A percentile compares a stretch with the other conserved stretches of the same genome.
These are phyloP conservation scores for Flaveria ramosissima DNA, from an alignment of 129 eudicot species.

Conservation along the genomic window DNA sequence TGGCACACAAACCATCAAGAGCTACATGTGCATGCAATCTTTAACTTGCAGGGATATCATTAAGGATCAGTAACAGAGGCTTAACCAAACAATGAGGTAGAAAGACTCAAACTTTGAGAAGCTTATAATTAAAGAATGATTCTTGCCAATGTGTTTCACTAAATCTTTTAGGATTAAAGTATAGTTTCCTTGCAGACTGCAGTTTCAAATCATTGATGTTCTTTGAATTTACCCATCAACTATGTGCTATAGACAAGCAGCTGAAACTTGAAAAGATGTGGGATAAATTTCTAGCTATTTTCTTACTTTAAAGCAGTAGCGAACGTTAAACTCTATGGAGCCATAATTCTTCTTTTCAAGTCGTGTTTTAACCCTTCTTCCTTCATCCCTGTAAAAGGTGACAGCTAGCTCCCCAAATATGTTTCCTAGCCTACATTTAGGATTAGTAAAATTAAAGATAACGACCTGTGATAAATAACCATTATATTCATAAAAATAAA, in stretches of 20 bases:
- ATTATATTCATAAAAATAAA: neutral
- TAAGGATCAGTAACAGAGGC: neutral
- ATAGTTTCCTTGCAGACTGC: slow-evolving; percentile 2
- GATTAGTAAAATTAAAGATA: slow-evolving; percentile 15
- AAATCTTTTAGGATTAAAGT: neutral
- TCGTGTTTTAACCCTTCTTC: slow-evolving; percentile 77
- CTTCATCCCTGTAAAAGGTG: slow-evolving; percentile 85
- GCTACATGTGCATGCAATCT: neutral
- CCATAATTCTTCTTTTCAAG: slow-evolving; percentile 69
- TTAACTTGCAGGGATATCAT: neutral
- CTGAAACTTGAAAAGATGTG: slow-evolving; percentile 9
- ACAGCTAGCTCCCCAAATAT: slow-evolving; percentile 71
- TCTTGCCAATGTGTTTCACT: slow-evolving; percentile 10
- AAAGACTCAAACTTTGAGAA: neutral
- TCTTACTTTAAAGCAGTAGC: slow-evolving; percentile 90
- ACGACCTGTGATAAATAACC: slow-evolving; percentile 8
- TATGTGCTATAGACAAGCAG: slow-evolving; percentile 17
- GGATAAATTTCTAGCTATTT: slow-evolving; percentile 9
- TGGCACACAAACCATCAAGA: slow-evolving; percentile 10
- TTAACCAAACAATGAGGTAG: slow-evolving; percentile 2
- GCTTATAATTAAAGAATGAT: slow-evolving; percentile 12
- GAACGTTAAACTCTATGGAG: slow-evolving; percentile 63
- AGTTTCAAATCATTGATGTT: slow-evolving; percentile 8
- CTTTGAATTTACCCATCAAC: slow-evolving; percentile 2
- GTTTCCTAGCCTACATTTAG: slow-evolving; percentile 63